Percentiles rank a stretch among this genome's conserved stretches.
phyloP scores from a whole-genome alignment of 805 yeast species.

The Kurtzmaniella cleridarum region DNA sequence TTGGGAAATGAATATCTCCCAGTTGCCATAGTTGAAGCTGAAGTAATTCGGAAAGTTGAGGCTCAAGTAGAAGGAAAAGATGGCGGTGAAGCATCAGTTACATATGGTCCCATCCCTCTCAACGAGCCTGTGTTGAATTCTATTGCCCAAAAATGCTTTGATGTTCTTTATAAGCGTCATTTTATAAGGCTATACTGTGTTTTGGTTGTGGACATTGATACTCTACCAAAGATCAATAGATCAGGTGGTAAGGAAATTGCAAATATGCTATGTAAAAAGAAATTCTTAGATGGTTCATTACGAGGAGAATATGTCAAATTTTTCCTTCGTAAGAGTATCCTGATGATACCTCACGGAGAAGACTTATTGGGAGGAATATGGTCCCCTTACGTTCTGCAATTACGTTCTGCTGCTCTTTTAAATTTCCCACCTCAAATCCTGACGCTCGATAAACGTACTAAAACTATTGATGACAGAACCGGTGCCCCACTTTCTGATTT shows the following conservation, averaged over 20 bases:
- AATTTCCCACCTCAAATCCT: slow-evolving; percentile 72
- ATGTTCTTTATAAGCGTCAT: slow-evolving; percentile 45
- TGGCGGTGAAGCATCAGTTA: slow-evolving; percentile 10
- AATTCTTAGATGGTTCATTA: slow-evolving; percentile 73
- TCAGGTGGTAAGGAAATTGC: slow-evolving; percentile 92
- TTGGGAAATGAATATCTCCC: slow-evolving; percentile 79
- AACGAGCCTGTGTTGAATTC: slow-evolving; percentile 39
- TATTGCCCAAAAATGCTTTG: slow-evolving; percentile 41
- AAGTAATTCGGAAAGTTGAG: slow-evolving; percentile 31
- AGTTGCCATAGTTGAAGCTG: slow-evolving; percentile 79
- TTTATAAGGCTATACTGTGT: slow-evolving; percentile 77
- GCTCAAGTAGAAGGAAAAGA: slow-evolving; percentile 27
- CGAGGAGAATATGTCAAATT: slow-evolving; percentile 80
- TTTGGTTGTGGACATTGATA: slow-evolving; percentile 69
- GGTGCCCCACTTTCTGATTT: slow-evolving; percentile 72
- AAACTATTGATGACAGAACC: slow-evolving; percentile 74
- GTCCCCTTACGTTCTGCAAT: slow-evolving; percentile 69
- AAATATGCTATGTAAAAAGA: slow-evolving; percentile 74
- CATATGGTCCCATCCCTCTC: slow-evolving; percentile 34
- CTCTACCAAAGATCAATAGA: slow-evolving; percentile 77
- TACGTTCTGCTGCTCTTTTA: slow-evolving; percentile 55
- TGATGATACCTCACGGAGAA: slow-evolving; percentile 66
- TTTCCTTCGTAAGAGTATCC: slow-evolving; percentile 56
- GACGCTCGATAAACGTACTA: slow-evolving; percentile 71
- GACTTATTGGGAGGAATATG: slow-evolving; percentile 80